Base-by-base conservation (phyloP, 768 basidiomycete species). In the Auricularia heimuer region DNA sequence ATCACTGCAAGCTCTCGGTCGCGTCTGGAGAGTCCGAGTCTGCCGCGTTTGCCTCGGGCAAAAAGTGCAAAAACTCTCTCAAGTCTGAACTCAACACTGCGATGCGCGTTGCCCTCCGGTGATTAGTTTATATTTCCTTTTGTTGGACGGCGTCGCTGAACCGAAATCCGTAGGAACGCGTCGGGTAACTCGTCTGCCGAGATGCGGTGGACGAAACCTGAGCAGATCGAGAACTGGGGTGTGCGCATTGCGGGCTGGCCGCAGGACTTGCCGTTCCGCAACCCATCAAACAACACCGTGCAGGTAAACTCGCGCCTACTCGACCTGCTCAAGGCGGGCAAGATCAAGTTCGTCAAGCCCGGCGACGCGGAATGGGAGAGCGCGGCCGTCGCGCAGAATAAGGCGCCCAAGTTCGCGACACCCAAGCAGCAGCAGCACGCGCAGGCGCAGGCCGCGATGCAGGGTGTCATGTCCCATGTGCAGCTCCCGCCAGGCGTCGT, bases 181-280 rank as follows among this genome's bases (percentile, higher is more conserved):
- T 39, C 62, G 18, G 62, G 42, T 12, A 45, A 62, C 29, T 14
- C 62, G 4, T 39, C 62, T 12, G 62, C 62, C 16, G 62, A 62
- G 35, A 62, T 62, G 62, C 62, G 62, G 21, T 62, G 62, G 62
- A 44, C 62, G 42, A 36, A 44, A 11, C 62, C 62, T 4, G 62
- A 62, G 39, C 62, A 62, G 62, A 21, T 62, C 10, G 62, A 62
- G 36, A 44, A 35, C 16, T 62, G 42, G 37, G 62, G 62, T n/a
- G 62, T 62, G n/a, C 62, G 62, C 42, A 21, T 62, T 34, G 62
- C 42, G 21, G 62, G 62, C 11, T 62, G 62, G 62, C 62, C 62
- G 18, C 14, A 36, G 35, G 62, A 45, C 62, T 7, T 62, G 21
- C 62, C 36, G n/a, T 39, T 62, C 37, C 62, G 62, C 39, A 62